Percentiles rank a stretch among this genome's conserved stretches.
Evolutionary conservation across 2,329 filamentous ascomycete genomes (phyloP).

Genomic region (Emericellopsis atlantica): DNA sequence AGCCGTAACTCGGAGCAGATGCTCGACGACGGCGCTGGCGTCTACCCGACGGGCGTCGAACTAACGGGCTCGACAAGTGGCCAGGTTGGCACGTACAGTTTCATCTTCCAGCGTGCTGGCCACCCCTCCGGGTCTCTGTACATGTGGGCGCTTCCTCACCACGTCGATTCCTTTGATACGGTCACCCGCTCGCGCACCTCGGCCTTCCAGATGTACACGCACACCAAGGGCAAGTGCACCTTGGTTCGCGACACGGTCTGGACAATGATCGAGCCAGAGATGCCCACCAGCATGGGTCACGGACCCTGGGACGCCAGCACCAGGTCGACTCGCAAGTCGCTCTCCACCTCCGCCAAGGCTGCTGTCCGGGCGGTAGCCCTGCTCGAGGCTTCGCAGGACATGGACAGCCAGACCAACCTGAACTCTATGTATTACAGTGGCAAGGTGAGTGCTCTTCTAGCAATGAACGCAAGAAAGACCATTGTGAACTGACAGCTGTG

Average conservation of each 20-base stretch:
- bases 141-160: constrained; percentile 85
- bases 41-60: constrained; percentile 39
- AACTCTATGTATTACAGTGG: constrained; percentile 91
- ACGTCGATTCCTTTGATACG: constrained; percentile 60
- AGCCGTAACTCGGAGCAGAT: not conserved
- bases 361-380: constrained; percentile 42
- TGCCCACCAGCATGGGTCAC: constrained; percentile 66
- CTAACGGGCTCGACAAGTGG: constrained; percentile 55
- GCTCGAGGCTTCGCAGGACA: constrained; percentile 64
- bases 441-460: constrained; percentile 34
- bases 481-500: not conserved
- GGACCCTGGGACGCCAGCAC: constrained; percentile 54
- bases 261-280: constrained; percentile 62
- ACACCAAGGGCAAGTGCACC: constrained; percentile 71
- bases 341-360: constrained; percentile 17
- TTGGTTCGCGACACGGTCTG: constrained; percentile 61
- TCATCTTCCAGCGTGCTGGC: constrained; percentile 63
- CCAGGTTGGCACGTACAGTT: constrained; percentile 54
- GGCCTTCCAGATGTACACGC: constrained; percentile 57
- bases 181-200: constrained; percentile 35
- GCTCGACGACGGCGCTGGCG: constrained; percentile 37
- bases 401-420: constrained; percentile 56
- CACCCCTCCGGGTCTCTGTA: constrained; percentile 46
- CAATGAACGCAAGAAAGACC: not conserved
- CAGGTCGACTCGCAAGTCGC: not conserved